Percentiles rank a stretch among this genome's conserved stretches.
Evolutionary conservation across 164 flowering plant genomes (phyloP).

Genomic region (Chimonanthus salicifolius): DNA sequence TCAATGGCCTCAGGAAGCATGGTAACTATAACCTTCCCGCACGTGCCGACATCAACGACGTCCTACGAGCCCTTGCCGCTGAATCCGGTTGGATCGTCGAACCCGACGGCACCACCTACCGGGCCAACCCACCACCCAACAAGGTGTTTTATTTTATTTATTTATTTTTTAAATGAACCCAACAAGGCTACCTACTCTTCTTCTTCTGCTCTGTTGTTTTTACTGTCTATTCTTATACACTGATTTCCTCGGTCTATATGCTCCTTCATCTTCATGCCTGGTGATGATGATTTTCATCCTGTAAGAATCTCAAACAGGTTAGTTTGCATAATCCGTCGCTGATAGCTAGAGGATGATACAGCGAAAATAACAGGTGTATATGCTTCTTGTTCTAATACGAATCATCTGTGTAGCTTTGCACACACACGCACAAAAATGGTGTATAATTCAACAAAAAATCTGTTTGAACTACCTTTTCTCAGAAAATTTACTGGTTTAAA

Average conservation of each 20-base stretch:
- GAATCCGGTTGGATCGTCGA: conserved; percentile 60
- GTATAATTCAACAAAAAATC: background rate
- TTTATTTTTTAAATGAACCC: background rate
- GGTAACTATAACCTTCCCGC: conserved; percentile 47
- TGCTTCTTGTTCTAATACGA: too few relatives aligned
- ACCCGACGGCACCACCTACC: conserved; percentile 59
- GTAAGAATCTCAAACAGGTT: background rate
- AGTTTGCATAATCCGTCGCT: background rate
- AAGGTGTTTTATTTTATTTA: background rate
- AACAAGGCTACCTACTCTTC: background rate
- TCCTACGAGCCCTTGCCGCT: conserved; percentile 40
- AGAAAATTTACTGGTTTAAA: too few relatives aligned
- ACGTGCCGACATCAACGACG: conserved; percentile 56
- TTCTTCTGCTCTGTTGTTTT: background rate
- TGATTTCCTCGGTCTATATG: background rate
- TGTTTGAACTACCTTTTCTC: too few relatives aligned
- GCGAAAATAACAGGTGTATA: too few relatives aligned
- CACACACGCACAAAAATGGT: background rate
- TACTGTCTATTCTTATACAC: background rate
- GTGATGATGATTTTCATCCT: background rate
- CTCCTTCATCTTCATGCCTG: background rate
- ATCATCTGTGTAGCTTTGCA: background rate
- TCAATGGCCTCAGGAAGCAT: conserved; percentile 45
- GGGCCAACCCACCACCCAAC: conserved; percentile 6
- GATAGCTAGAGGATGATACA: background rate